Evolutionary conservation across 2,329 filamentous ascomycete genomes (phyloP), one percentile per base, ranked within the genome.

Genomic region (Cytospora paraplurivora): DNA sequence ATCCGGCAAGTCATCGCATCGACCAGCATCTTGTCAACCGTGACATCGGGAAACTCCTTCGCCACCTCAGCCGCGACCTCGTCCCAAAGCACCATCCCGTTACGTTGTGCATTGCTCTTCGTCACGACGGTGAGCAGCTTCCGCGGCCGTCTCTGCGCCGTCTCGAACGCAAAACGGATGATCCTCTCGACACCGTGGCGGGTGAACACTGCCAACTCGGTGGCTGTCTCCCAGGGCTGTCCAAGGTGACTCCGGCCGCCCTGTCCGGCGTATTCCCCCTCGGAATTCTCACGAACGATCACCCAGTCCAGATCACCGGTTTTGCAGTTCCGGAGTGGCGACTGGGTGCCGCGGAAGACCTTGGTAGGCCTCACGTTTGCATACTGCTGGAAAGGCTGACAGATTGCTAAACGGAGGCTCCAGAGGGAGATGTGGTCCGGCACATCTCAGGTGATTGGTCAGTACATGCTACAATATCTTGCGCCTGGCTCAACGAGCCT

Each of bases 41-140:
- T 77, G 2, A 88, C 85, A 67, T 88, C 84, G 0, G 83, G 82
- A 67, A 83, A 88, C 0, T 87, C 84, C 62, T 75, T 78, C 0
- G 80, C 79, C 15, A 88, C 81, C n/a, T 79, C 76, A 1, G 73
- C 72, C 0, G 84, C 84, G 12, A 89, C 78, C 68, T 87, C 82
- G 69, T 89, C 87, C 87, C 87, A 88, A 67, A 89, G 79, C 0
- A 89, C 86, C 85, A 89, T 87, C 0, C 86, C 86, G 68, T 88
- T 86, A 1, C 86, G 77, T 74, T 88, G 85, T 0, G 86, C 85
- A 71, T 89, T 89, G 62, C 82, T 85, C 75, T 89, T 89, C 1
- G 85, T 88, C 19, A 89, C 86, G 1, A 88, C 80, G 0, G 85
- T 88, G 32, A 89, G 71, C 21, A 81, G 76, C 75, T 86, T 88